Evolutionary conservation across 139 green algal genomes (phyloP).

Genomic region (Closterium sp.): DNA sequence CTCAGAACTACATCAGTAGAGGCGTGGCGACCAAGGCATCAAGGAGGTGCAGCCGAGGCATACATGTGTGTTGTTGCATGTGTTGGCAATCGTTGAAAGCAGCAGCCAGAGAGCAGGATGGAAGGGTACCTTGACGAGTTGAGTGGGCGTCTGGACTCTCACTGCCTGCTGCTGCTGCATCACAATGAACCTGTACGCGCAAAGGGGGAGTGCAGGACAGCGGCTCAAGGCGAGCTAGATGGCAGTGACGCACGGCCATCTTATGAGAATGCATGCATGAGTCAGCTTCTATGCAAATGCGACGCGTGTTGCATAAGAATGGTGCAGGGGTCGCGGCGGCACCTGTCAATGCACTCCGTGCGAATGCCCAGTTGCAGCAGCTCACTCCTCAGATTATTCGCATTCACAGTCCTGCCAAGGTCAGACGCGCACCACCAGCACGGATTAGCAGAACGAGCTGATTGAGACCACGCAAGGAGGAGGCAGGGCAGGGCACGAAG

Average conservation of each 20-base stretch:
- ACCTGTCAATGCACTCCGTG: conserved; percentile 17
- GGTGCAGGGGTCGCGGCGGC: neutral
- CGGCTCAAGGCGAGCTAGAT: neutral
- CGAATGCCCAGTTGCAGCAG: conserved; percentile 10
- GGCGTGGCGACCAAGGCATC: too few relatives aligned
- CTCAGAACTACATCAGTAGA: too few relatives aligned
- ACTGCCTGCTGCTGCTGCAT: conserved; percentile 36
- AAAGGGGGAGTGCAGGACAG: neutral
- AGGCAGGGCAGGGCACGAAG: neutral
- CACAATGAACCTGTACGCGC: conserved; percentile 27
- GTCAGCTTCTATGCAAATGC: too few relatives aligned
- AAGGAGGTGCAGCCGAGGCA: too few relatives aligned
- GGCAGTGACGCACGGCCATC: neutral
- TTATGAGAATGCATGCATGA: too few relatives aligned
- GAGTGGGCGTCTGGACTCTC: conserved; percentile 3
- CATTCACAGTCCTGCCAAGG: neutral
- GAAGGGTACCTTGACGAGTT: conserved; percentile 17
- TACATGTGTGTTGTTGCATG: too few relatives aligned
- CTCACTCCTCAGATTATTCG: neutral
- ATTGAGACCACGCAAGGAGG: neutral
- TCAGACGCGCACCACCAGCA: neutral
- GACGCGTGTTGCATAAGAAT: neutral
- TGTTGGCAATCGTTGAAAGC: neutral
- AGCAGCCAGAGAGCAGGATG: neutral
- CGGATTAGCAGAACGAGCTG: neutral